phyloP scores from a whole-genome alignment of 768 basidiomycete genomes.

The Lentinus tigrinus region DNA sequence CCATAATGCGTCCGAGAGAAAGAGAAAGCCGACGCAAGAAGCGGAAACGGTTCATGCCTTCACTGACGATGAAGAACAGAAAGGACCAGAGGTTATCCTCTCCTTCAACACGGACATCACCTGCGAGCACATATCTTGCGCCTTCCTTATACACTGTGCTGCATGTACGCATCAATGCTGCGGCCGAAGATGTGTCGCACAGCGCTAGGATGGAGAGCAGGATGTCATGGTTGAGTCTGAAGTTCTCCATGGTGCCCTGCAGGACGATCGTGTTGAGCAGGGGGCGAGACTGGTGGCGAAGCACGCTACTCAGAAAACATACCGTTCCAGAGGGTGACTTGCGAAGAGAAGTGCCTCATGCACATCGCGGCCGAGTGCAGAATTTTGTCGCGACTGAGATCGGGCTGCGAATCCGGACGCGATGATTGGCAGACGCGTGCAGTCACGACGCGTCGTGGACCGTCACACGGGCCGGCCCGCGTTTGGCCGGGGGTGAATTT shows the following conservation, averaged over 20 bases:
- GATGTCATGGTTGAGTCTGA: not conserved
- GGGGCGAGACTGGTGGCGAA: too few relatives aligned
- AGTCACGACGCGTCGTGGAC: slow-evolving; percentile 3
- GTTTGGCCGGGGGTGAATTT: not conserved
- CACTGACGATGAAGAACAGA: not conserved
- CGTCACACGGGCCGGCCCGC: not conserved
- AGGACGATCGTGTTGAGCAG: too few relatives aligned
- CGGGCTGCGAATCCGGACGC: too few relatives aligned
- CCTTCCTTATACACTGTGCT: not conserved
- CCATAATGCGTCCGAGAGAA: too few relatives aligned
- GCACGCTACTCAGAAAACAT: too few relatives aligned
- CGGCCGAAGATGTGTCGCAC: not conserved
- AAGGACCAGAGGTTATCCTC: not conserved
- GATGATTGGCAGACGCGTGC: slow-evolving; percentile 10
- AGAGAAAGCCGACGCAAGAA: too few relatives aligned
- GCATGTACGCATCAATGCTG: not conserved
- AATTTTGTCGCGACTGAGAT: too few relatives aligned
- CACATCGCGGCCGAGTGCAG: too few relatives aligned
- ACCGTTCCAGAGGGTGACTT: too few relatives aligned
- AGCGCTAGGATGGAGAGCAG: not conserved
- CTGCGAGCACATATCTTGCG: not conserved
- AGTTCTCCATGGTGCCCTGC: too few relatives aligned
- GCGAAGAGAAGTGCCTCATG: too few relatives aligned
- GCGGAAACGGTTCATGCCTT: too few relatives aligned
- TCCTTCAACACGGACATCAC: not conserved